phyloP scores from a whole-genome alignment of 495 filamentous ascomycete genomes.

The Penicillium psychrofluorescens region DNA sequence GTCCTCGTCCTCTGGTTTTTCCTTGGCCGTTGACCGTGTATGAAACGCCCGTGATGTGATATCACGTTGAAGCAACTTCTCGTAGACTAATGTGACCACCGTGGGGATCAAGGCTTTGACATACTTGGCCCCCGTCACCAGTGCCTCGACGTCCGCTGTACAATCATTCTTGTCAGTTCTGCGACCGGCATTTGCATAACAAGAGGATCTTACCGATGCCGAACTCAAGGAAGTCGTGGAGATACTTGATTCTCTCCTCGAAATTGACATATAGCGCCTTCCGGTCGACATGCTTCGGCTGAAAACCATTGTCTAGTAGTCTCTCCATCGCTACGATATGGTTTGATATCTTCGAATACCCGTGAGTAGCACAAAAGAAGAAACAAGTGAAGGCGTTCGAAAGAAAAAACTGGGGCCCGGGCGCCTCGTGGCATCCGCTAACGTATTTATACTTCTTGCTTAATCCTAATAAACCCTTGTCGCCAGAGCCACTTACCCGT shows the following conservation, averaged over 20 bases:
- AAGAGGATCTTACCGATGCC: conserved; percentile 45
- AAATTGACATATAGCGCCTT: conserved; percentile 62
- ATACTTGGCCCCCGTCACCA: conserved; percentile 58
- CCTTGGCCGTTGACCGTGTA: conserved; percentile 57
- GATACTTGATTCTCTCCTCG: conserved; percentile 59
- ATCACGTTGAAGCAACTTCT: conserved; percentile 63
- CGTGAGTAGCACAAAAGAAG: background rate
- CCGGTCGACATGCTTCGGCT: conserved; percentile 54
- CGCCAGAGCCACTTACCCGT: no score
- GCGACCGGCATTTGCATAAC: background rate
- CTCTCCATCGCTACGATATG: conserved; percentile 9
- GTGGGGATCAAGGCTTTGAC: conserved; percentile 67
- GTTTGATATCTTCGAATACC: background rate
- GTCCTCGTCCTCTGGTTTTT: conserved; percentile 51
- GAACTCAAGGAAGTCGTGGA: conserved; percentile 69
- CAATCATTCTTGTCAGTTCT: background rate
- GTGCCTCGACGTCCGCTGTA: conserved; percentile 60
- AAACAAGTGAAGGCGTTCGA: background rate
- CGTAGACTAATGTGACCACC: conserved; percentile 65
- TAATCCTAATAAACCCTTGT: background rate
- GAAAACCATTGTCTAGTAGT: conserved; percentile 8
- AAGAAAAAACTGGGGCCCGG: conserved; percentile 10
- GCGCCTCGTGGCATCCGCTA: conserved; percentile 12
- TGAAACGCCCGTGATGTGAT: conserved; percentile 67
- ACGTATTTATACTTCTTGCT: background rate